Evolutionary conservation across 208 protist species (phyloP), one percentile per base, ranked within the genome.

Genomic region (Leishmania braziliensis): DNA sequence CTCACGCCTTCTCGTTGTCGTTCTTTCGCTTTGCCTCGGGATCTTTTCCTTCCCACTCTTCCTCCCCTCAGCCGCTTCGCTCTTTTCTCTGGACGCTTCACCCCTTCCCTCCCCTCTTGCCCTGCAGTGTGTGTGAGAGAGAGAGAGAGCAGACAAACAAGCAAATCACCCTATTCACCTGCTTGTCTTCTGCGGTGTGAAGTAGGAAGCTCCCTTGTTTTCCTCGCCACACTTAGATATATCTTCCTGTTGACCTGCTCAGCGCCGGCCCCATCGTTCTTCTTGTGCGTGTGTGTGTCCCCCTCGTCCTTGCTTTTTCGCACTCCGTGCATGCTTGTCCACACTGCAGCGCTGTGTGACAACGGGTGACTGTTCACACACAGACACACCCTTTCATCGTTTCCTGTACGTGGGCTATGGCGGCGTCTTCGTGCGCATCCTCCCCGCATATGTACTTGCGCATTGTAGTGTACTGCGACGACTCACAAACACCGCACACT

Each of bases 381-480:
- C 69, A 68, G 62, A 14, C 62, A 20, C 62, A 39, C 29, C 2
- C 29, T 43, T 3, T 23, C 69, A 54, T 54, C 6, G 39, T 36
- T 29, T 5, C 69, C 48, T 48, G 8, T 73, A 33, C 46, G n/a
- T 53, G 69, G 53, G 46, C 48, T 26, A 73, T 73, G 69, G 6
- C 43, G 46, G 16, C 69, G 46, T 33, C 69, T 18, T 73, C 56
- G 12, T 71, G 69, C n/a, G 33, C 79, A 63, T 14, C n/a, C 58
- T 18, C 66, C 0, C 26, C 33, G n/a, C 68, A 50, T 23, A 81
- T 62, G 60, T 51, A 75, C 51, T 54, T 92, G 63, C 89, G 84
- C 36, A 56, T 85, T 18, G 80, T 90, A 14, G 80, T 92, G 23
- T 90, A 92, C 79, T 81, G 82, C 71, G 87, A 90, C 60, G 74